phyloP scores from a whole-genome alignment of 352 stramenopile species.

The Phytophthora brassicae region DNA sequence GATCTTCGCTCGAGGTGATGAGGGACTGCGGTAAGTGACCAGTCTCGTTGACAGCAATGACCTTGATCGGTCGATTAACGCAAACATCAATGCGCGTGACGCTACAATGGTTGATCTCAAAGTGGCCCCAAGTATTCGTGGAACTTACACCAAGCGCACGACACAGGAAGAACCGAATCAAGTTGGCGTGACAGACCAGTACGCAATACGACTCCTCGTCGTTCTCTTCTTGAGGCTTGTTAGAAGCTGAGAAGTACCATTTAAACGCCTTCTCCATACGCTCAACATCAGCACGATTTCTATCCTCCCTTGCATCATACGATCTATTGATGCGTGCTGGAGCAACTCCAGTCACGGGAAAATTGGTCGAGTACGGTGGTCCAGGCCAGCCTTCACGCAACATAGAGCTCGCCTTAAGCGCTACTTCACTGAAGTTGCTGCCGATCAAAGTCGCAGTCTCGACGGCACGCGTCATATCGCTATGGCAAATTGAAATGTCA shows the following conservation, averaged over 20 bases:
- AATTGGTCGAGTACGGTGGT: conserved; percentile 51
- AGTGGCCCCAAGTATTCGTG: conserved; percentile 68
- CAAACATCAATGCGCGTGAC: conserved; percentile 79
- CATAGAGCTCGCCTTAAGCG: conserved; percentile 44
- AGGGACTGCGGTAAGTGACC: conserved; percentile 75
- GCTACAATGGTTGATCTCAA: conserved; percentile 87
- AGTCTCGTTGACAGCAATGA: conserved; percentile 79
- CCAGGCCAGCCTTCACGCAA: conserved; percentile 81
- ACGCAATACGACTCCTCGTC: conserved; percentile 67
- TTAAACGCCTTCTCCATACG: conserved; percentile 70
- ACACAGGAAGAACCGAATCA: conserved; percentile 85
- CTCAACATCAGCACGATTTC: conserved; percentile 46
- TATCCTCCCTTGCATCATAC: conserved; percentile 30
- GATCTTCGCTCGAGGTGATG: conserved; percentile 84
- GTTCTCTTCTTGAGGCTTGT: conserved; percentile 31
- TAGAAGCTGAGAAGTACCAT: conserved; percentile 37
- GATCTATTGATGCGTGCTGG: conserved; percentile 23
- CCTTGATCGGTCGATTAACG: conserved; percentile 65
- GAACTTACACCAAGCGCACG: conserved; percentile 64
- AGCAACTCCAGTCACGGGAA: conserved; percentile 15
- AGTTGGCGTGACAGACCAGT: conserved; percentile 82
- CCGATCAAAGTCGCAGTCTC: conserved; percentile 70
- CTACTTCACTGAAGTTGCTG: conserved; percentile 47
- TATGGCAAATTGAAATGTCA: conserved; percentile 67
- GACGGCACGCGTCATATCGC: conserved; percentile 74